These are phyloP conservation scores for Terfezia claveryi DNA, from an alignment of 495 filamentous ascomycete genomes.

Conservation along the genomic window DNA sequence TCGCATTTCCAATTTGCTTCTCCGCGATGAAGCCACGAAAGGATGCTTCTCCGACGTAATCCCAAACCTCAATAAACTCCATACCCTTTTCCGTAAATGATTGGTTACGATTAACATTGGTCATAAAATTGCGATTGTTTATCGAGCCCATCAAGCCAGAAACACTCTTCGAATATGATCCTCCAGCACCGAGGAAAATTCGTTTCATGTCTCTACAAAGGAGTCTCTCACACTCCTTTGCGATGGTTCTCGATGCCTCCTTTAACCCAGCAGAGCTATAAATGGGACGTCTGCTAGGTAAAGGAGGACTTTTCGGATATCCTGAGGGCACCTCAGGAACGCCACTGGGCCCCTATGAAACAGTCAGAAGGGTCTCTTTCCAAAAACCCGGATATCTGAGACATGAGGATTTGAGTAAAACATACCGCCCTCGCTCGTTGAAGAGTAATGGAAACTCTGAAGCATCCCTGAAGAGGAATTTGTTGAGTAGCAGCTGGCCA, in stretches of 20 bases:
- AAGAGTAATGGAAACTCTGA: slow-evolving; percentile 81
- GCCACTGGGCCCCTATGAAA: slow-evolving; percentile 63
- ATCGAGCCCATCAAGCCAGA: slow-evolving; percentile 52
- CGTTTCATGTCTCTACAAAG: slow-evolving; percentile 83
- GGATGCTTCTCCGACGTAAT: slow-evolving; percentile 59
- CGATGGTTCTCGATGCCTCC: slow-evolving; percentile 86
- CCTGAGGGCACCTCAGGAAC: slow-evolving; percentile 84
- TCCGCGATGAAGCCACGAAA: slow-evolving; percentile 65
- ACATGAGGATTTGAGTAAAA: not conserved
- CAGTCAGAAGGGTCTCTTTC: too few relatives aligned
- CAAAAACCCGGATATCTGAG: not conserved
- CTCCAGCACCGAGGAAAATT: slow-evolving; percentile 80
- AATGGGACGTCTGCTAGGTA: not conserved
- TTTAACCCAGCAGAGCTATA: slow-evolving; percentile 28
- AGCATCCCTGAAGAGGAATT: slow-evolving; percentile 32
- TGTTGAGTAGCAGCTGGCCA: slow-evolving; percentile 68
- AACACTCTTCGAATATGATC: slow-evolving; percentile 45
- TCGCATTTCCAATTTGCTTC: slow-evolving; percentile 25
- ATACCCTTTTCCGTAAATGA: slow-evolving; percentile 22
- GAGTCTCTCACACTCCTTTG: slow-evolving; percentile 99
- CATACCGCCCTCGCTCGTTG: slow-evolving; percentile 58
- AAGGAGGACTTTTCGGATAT: slow-evolving; percentile 18
- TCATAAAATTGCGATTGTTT: slow-evolving; percentile 2
- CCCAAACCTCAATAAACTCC: slow-evolving; percentile 56
- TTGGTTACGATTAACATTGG: slow-evolving; percentile 8